These are phyloP conservation scores for Manihot esculenta DNA, from an alignment of 441 rosid species.

Conservation along the genomic window DNA sequence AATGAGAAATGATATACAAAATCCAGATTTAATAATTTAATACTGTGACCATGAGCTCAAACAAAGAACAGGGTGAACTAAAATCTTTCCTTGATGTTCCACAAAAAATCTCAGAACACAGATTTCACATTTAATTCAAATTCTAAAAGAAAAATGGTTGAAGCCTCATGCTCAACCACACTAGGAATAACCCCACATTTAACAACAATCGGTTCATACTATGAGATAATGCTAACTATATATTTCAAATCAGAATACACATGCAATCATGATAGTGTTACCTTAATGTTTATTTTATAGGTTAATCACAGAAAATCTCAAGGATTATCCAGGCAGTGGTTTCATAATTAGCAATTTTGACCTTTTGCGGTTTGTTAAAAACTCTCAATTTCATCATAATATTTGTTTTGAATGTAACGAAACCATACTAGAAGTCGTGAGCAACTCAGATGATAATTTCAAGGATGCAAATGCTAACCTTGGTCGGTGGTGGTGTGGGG, in stretches of 20 bases:
- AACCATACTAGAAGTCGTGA: background rate
- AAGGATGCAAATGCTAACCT: slow-evolving; percentile 42
- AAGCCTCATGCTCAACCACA: background rate
- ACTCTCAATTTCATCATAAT: background rate
- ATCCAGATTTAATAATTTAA: background rate
- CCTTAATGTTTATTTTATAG: too few relatives aligned
- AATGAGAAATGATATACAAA: background rate
- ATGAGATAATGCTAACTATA: background rate
- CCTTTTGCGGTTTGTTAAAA: too few relatives aligned
- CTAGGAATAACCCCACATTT: background rate
- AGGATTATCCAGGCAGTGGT: too few relatives aligned
- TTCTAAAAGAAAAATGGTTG: background rate
- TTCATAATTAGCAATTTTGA: too few relatives aligned
- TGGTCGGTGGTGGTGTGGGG: slow-evolving; percentile 96
- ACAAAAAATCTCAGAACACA: background rate
- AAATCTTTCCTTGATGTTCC: too few relatives aligned
- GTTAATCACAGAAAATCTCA: too few relatives aligned
- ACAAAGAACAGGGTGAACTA: background rate
- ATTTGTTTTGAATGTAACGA: too few relatives aligned
- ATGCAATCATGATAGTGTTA: background rate
- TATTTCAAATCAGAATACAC: background rate
- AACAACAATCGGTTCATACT: background rate
- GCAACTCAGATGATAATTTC: background rate
- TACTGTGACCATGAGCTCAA: too few relatives aligned
- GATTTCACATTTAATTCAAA: background rate